phyloP scores from a whole-genome alignment of 2,329 filamentous ascomycete species.

The Pyricularia grisea region DNA sequence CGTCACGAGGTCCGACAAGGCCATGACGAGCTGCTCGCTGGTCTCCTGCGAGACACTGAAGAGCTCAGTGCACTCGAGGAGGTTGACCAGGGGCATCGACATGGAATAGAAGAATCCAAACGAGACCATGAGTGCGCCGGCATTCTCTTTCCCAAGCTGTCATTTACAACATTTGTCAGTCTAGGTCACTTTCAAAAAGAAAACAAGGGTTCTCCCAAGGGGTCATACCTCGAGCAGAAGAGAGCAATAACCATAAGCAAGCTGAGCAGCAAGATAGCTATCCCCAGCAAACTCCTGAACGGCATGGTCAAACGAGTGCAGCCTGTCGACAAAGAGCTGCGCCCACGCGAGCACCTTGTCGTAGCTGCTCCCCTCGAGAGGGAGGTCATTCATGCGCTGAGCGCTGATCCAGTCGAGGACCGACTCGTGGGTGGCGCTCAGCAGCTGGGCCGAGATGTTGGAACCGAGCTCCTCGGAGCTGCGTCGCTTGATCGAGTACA shows the following conservation, averaged over 20 bases:
- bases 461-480: not conserved
- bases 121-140: not conserved
- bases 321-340: not conserved
- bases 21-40: not conserved
- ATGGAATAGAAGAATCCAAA: not conserved
- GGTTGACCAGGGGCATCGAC: not conserved
- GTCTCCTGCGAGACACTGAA: not conserved
- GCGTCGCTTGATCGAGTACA: not conserved
- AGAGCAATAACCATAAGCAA: not conserved
- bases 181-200: not conserved
- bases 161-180: not conserved
- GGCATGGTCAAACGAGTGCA: not conserved
- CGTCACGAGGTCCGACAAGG: not conserved
- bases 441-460: not conserved
- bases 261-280: not conserved
- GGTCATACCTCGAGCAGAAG: not conserved
- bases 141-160: not conserved
- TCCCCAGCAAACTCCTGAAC: not conserved
- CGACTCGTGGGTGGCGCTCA: not conserved
- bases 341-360: not conserved
- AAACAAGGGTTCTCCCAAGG: not conserved
- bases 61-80: not conserved
- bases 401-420: not conserved
- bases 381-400: not conserved
- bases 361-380: not conserved